Base-by-base conservation (phyloP, 73 alveolate species). In the Breviolum minutum region DNA sequence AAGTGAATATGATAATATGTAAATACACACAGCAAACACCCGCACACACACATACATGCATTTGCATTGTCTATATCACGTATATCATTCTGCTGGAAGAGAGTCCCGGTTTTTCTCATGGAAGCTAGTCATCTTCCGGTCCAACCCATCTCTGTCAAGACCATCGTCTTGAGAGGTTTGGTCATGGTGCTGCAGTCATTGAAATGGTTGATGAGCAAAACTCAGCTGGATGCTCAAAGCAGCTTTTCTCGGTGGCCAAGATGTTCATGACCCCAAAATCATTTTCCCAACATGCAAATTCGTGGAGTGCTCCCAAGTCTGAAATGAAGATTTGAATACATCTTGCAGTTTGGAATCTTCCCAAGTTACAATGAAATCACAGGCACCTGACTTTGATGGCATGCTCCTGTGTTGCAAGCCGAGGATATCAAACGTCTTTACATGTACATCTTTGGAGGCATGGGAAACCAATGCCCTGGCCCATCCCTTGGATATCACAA, bases 401-500 rank as follows among this genome's bases (percentile, higher is more conserved):
- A 40, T 40, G 54, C 79, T 69, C 19, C 79, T 69, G 26, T 69
- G 79, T 19, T 79, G 87, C 29, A 40, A 11, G 69, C 82, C 26
- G 77, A 90, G 96, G 96, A 90, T 74, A 76, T 90, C 76, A 70
- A 90, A 62, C 77, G 96, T 22, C 77, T 93, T 27, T 93, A 93
- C 98, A 93, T 93, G 98, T 93, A 77, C 98, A 62, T 93, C 80
- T 93, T 71, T 69, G 98, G 98, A 66, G 98, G 98, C 81, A 76
- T 74, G 98, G 91, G 98, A 26, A 76, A 76, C 29, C 98, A 93
- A 83, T 93, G 98, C 82, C 83, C 98, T n/a, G 96, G 96, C 87
- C 22, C 20, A 60, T 24, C 24, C 27, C 91, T 79, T 82, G 24
- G 91, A 40, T 24, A 10, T 76, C 63, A 26, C 19, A 63, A n/a